These are phyloP conservation scores for Pulicaria dysenterica DNA, from an alignment of 129 eudicot genomes.

Conservation along the genomic window DNA sequence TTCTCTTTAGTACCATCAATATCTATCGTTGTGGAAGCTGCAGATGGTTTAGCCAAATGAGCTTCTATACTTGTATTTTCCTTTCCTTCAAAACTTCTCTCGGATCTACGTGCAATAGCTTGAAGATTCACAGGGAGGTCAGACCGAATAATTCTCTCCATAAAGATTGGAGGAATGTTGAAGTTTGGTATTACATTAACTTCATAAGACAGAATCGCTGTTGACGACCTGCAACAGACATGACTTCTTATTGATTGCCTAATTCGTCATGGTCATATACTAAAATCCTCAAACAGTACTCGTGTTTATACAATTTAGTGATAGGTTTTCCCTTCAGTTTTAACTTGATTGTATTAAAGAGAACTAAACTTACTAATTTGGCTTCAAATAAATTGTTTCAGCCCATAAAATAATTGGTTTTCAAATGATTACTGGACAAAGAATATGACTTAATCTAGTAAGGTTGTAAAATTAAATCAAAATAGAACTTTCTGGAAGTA, in stretches of 20 bases:
- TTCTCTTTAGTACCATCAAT: slow-evolving; percentile 41
- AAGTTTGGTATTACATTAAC: slow-evolving; percentile 90
- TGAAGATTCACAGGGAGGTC: slow-evolving; percentile 98
- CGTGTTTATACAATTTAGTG: slow-evolving; percentile 3
- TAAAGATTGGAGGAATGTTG: slow-evolving; percentile 84
- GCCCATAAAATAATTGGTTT: not conserved
- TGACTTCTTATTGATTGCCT: slow-evolving; percentile 10
- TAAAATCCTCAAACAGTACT: not conserved
- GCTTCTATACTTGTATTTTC: slow-evolving; percentile 38
- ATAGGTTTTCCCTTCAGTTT: not conserved
- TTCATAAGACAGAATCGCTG: slow-evolving; percentile 71
- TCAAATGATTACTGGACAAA: not conserved
- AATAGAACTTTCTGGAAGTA: no score
- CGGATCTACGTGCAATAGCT: slow-evolving; percentile 92
- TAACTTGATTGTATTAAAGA: not conserved
- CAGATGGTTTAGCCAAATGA: slow-evolving; percentile 24
- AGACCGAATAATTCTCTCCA: slow-evolving; percentile 87
- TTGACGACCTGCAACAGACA: slow-evolving; percentile 53
- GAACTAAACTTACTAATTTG: not conserved
- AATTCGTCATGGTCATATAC: not conserved
- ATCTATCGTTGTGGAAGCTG: slow-evolving; percentile 40
- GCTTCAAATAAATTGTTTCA: not conserved
- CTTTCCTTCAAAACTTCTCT: slow-evolving; percentile 61
- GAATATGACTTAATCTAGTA: no score
- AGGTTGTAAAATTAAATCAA: no score